Conservation (phyloP, 352 stramenopile genomes). For the Lagenidium giganteum region DNA sequence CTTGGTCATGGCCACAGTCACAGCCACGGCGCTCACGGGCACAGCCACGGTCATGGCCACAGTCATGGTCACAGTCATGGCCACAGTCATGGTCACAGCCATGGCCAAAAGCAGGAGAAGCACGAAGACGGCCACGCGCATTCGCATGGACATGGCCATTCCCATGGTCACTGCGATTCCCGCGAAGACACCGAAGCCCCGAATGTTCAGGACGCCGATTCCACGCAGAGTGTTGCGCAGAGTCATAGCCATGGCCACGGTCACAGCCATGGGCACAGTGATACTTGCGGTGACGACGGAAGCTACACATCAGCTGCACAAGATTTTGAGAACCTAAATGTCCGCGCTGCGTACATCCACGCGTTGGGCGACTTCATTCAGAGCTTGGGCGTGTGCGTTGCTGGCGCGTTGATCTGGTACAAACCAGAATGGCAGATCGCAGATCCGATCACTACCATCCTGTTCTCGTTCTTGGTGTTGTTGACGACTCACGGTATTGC, state of each 20-base stretch:
- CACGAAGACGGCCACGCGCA: constrained; percentile 14
- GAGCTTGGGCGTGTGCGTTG: constrained; percentile 94
- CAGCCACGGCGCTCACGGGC: constrained; percentile 20
- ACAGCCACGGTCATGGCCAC: constrained; percentile 30
- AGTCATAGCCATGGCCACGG: constrained; percentile 15
- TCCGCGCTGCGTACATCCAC: constrained; percentile 97
- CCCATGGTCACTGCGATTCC: constrained; percentile 22
- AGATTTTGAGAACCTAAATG: constrained; percentile 93
- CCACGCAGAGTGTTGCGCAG: constrained; percentile 19
- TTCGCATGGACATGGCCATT: constrained; percentile 39
- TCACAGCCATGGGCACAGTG: constrained; percentile 9
- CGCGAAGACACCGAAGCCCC: constrained; percentile 13
- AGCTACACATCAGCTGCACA: constrained; percentile 17
- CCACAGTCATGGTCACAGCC: constrained; percentile 19
- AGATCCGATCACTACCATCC: constrained; percentile 96
- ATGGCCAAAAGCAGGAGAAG: constrained; percentile 22
- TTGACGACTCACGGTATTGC: constrained; percentile 92
- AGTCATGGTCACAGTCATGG: constrained; percentile 15
- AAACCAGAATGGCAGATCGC: constrained; percentile 94
- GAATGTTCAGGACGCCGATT: constrained; percentile 15
- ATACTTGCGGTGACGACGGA: constrained; percentile 6
- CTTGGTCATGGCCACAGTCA: constrained; percentile 66
- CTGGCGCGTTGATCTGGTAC: constrained; percentile 95
- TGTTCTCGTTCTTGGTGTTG: constrained; percentile 96
- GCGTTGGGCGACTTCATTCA: constrained; percentile 97